Evolutionary conservation across 768 basidiomycete species (phyloP).

Genomic region (Suillus sp.): DNA sequence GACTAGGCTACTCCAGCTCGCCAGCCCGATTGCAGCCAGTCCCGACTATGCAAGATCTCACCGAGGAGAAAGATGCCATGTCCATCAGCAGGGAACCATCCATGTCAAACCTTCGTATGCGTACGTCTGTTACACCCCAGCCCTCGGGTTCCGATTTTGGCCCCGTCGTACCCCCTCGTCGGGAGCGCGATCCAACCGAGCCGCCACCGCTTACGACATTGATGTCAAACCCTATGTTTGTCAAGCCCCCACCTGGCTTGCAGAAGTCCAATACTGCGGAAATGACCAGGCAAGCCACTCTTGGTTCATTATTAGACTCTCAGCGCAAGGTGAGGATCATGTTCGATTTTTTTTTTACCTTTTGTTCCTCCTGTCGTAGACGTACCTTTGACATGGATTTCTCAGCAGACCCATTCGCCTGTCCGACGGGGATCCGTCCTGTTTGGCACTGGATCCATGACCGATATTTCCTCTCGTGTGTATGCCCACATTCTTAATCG

Average conservation of each 20-base stretch:
- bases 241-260: slow-evolving; percentile 53
- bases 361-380: slow-evolving; percentile 7
- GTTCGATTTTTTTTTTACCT: not conserved
- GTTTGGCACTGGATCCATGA: slow-evolving; percentile 43
- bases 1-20: slow-evolving; percentile 20
- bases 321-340: slow-evolving; percentile 51
- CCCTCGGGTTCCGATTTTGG: slow-evolving; percentile 48
- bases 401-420: slow-evolving; percentile 49
- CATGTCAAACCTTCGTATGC: slow-evolving; percentile 56
- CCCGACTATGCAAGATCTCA: slow-evolving; percentile 38
- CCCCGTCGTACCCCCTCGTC: slow-evolving; percentile 40
- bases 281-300: slow-evolving; percentile 43
- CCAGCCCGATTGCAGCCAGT: slow-evolving; percentile 27
- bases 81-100: slow-evolving; percentile 41
- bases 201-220: slow-evolving; percentile 68
- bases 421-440: slow-evolving; percentile 55
- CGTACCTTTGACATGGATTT: slow-evolving; percentile 3
- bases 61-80: slow-evolving; percentile 26
- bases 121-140: slow-evolving; percentile 72
- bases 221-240: slow-evolving; percentile 66
- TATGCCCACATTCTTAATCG: slow-evolving; percentile 14
- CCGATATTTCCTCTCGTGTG: slow-evolving; percentile 37
- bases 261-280: slow-evolving; percentile 27
- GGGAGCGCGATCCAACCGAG: slow-evolving; percentile 59
- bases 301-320: slow-evolving; percentile 61